Conservation (phyloP, 306 rosid species). For the Coriaria nepalensis region DNA sequence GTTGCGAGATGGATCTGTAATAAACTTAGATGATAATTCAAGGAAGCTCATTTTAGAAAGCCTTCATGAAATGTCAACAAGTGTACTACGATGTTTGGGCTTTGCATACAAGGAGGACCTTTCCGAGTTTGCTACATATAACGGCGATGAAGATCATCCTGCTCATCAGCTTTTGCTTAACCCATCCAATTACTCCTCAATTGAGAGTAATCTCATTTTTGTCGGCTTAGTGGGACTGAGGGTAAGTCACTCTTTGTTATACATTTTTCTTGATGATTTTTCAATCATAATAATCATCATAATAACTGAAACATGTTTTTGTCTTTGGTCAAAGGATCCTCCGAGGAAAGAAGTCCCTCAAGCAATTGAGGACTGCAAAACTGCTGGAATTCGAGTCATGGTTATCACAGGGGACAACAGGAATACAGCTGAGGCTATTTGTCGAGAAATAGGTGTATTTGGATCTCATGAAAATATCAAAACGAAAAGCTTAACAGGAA, state of each 20-base stretch:
- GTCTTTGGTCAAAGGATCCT: constrained; percentile 78
- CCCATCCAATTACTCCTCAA: constrained; percentile 63
- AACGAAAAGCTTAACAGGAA: constrained; percentile 68
- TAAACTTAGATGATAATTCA: constrained; percentile 42
- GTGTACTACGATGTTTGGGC: constrained; percentile 83
- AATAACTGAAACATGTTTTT: constrained; percentile 16
- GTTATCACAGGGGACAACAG: constrained; percentile 91
- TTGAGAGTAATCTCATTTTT: constrained; percentile 73
- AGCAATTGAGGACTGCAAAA: constrained; percentile 84
- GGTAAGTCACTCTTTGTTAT: constrained; percentile 67
- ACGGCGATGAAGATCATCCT: constrained; percentile 74
- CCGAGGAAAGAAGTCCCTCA: constrained; percentile 76
- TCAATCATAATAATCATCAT: too few relatives aligned
- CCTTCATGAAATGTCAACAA: constrained; percentile 74
- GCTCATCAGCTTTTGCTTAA: constrained; percentile 77
- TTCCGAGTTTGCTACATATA: constrained; percentile 32
- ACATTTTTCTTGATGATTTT: too few relatives aligned
- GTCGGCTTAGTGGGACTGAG: constrained; percentile 79
- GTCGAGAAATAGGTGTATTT: constrained; percentile 88
- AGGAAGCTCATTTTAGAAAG: constrained; percentile 40
- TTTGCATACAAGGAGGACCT: constrained; percentile 84
- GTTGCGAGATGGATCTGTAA: constrained; percentile 59
- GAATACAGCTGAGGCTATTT: constrained; percentile 90
- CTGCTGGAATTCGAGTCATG: constrained; percentile 93
- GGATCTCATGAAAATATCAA: constrained; percentile 41